These are phyloP conservation scores for Kurtzmaniella cleridarum DNA, from an alignment of 805 yeast species.

Conservation along the genomic window DNA sequence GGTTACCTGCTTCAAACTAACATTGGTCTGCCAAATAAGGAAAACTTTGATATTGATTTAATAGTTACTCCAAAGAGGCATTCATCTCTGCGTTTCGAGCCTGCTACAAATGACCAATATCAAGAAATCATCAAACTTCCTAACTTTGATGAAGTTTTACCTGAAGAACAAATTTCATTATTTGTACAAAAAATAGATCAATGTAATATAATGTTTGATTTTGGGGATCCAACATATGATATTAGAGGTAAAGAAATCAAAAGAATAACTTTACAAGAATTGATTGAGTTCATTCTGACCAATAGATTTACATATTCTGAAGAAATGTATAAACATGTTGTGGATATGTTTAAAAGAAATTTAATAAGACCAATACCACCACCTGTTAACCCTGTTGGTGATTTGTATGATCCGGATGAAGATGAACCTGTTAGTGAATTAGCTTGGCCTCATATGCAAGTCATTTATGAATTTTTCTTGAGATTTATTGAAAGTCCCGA, in stretches of 20 bases:
- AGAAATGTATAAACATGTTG: slow-evolving; percentile 83
- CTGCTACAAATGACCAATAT: slow-evolving; percentile 40
- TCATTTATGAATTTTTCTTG: slow-evolving; percentile 89
- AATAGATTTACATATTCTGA: slow-evolving; percentile 83
- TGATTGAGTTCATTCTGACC: slow-evolving; percentile 79
- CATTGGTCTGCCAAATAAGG: slow-evolving; percentile 52
- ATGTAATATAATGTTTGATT: slow-evolving; percentile 91
- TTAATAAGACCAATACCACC: slow-evolving; percentile 96
- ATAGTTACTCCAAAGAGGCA: slow-evolving; percentile 81
- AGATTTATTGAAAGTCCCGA: slow-evolving; percentile 92
- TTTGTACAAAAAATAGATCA: slow-evolving; percentile 89
- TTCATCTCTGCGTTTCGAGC: slow-evolving; percentile 86
- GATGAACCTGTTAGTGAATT: slow-evolving; percentile 96
- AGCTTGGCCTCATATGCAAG: slow-evolving; percentile 99
- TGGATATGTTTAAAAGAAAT: slow-evolving; percentile 83
- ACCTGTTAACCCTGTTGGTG: slow-evolving; percentile 96
- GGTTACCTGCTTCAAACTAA: slow-evolving; percentile 18
- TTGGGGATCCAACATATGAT: slow-evolving; percentile 88
- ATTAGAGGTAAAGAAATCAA: slow-evolving; percentile 90
- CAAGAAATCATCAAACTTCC: slow-evolving; percentile 69
- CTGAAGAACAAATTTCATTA: slow-evolving; percentile 71
- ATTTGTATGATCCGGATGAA: slow-evolving; percentile 94
- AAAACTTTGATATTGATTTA: slow-evolving; percentile 70
- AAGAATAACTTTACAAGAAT: slow-evolving; percentile 78
- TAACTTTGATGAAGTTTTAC: slow-evolving; percentile 76